Percentiles rank a stretch among this genome's conserved stretches.
Conservation (phyloP, 441 rosid genomes). For the Adansonia gregorii region DNA sequence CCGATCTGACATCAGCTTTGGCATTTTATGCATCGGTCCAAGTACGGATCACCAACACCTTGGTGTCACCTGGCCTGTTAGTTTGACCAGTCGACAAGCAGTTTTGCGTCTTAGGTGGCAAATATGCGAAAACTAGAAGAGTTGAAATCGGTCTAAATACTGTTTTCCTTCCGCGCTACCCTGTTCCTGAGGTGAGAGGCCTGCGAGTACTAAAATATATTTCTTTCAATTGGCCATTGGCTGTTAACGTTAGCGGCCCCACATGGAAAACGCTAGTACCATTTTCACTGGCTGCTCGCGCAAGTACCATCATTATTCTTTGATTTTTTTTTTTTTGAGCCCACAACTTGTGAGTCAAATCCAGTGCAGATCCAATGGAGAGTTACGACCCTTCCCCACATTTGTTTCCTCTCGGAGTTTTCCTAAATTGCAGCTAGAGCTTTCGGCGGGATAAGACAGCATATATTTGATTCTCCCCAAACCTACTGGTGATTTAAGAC, state of each 20-base stretch:
- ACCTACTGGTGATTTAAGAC: conserved; percentile 3
- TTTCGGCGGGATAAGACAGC: background rate
- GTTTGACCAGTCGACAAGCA: background rate
- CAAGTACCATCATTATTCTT: background rate
- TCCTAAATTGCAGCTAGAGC: background rate
- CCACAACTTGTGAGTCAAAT: background rate
- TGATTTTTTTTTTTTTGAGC: background rate
- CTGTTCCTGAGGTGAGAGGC: background rate
- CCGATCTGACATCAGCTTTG: background rate
- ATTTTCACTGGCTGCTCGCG: background rate
- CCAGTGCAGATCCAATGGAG: background rate
- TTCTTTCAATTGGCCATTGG: conserved; percentile 2
- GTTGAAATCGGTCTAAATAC: background rate
- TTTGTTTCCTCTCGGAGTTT: background rate
- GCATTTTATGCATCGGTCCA: background rate
- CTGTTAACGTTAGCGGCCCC: background rate
- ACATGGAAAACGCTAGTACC: background rate
- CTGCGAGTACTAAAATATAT: background rate
- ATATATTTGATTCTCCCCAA: background rate
- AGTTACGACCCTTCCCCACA: background rate
- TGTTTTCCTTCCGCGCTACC: background rate
- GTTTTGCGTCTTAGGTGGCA: background rate
- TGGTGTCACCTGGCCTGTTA: background rate
- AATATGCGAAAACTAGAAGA: background rate
- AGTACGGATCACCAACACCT: conserved; percentile 11